phyloP scores from a whole-genome alignment of 1,284 basidiomycete species.

The Rhodotorula sp. region DNA sequence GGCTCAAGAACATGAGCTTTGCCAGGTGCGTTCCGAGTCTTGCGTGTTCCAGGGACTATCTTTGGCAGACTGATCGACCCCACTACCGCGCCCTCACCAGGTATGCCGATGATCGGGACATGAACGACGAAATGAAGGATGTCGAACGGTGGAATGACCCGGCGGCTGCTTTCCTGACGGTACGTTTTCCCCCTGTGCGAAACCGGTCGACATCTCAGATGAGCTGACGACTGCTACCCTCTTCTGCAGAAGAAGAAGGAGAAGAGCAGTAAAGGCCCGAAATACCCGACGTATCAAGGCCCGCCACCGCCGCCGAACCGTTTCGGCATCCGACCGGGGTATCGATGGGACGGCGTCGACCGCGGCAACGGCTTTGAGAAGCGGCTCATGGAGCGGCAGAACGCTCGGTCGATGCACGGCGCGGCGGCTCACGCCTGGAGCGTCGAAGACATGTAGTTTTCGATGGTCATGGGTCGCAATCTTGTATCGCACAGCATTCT shows the following conservation, averaged over 20 bases:
- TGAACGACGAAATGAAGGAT: constrained; percentile 78
- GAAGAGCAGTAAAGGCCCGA: constrained; percentile 44
- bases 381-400: constrained; percentile 74
- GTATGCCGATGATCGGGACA: constrained; percentile 73
- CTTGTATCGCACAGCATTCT: background rate
- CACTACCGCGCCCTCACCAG: constrained; percentile 39
- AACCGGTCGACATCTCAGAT: background rate
- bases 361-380: constrained; percentile 92
- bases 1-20: constrained; percentile 64
- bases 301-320: constrained; percentile 89
- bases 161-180: constrained; percentile 85
- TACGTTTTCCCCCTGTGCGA: constrained; percentile 52
- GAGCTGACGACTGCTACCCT: too few species aligned
- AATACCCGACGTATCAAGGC: constrained; percentile 75
- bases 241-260: constrained; percentile 57
- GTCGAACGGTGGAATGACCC: constrained; percentile 91
- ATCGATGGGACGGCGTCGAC: constrained; percentile 77
- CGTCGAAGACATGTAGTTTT: constrained; percentile 38
- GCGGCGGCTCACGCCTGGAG: constrained; percentile 34
- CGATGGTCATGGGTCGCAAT: background rate
- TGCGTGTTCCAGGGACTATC: too few species aligned
- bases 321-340: constrained; percentile 90
- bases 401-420: constrained; percentile 28
- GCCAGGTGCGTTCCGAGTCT: constrained; percentile 56
- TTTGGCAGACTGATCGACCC: background rate